Conservation (phyloP, 2,329 filamentous ascomycete genomes). For the Paecilomyces sp. region DNA sequence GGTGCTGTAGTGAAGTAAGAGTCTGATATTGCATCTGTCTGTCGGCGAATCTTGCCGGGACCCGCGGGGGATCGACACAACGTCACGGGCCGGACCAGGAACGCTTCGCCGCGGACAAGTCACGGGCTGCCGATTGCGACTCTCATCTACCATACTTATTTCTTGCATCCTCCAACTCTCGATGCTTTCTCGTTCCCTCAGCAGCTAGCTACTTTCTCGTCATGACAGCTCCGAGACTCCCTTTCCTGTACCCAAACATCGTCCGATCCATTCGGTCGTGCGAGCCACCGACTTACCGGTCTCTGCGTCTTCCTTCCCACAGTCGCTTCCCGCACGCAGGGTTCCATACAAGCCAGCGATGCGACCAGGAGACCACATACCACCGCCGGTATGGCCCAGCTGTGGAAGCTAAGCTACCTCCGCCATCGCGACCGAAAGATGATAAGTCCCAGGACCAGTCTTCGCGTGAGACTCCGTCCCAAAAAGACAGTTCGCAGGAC, state of each 20-base stretch:
- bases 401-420: constrained; percentile 33
- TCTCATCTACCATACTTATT: constrained; percentile 1
- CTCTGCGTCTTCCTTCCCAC: constrained; percentile 30
- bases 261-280: constrained; percentile 50
- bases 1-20: too few species aligned
- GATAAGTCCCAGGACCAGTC: constrained; percentile 13
- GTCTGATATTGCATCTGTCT: neutral
- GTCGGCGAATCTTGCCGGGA: neutral
- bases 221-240: constrained; percentile 58
- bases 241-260: constrained; percentile 63
- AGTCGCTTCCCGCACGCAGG: constrained; percentile 17
- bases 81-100: constrained; percentile 13
- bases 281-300: constrained; percentile 37
- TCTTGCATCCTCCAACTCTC: constrained; percentile 2
- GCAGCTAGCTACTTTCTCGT: constrained; percentile 7
- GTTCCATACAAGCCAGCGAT: constrained; percentile 30
- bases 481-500: constrained; percentile 5
- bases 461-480: constrained; percentile 6
- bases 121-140: neutral
- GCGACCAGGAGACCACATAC: constrained; percentile 29
- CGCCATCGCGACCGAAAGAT: constrained; percentile 25
- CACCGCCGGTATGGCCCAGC: constrained; percentile 42
- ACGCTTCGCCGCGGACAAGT: constrained; percentile 17
- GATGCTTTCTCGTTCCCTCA: neutral
- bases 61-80: constrained; percentile 16